Conservation (phyloP, 805 yeast genomes). For the Zygoascus flipseniorum region DNA sequence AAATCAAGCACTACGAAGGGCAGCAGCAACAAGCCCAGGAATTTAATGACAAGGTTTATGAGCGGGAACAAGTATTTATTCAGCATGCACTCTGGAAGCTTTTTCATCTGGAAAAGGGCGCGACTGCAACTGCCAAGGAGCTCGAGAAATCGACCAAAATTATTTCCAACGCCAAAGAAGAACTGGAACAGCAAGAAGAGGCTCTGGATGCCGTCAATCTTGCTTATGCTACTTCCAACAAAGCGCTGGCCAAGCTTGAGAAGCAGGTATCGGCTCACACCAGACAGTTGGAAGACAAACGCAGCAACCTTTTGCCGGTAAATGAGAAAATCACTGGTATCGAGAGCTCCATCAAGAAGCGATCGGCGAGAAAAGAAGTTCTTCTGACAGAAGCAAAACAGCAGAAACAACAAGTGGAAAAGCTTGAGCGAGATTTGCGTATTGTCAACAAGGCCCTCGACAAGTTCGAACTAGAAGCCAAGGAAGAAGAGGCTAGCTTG, state of each 20-base stretch:
- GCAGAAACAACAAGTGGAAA: conserved; percentile 38
- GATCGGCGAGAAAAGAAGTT: conserved; percentile 41
- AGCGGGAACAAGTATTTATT: conserved; percentile 31
- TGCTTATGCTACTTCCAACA: conserved; percentile 8
- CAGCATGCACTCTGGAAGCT: conserved; percentile 54
- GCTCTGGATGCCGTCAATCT: conserved; percentile 8
- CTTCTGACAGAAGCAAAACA: conserved; percentile 43
- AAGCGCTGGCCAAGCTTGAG: conserved; percentile 25
- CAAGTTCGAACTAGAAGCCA: conserved; percentile 32
- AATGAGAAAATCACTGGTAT: conserved; percentile 47
- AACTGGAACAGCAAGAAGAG: conserved; percentile 16
- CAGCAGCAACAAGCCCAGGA: conserved; percentile 65
- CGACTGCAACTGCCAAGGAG: conserved; percentile 22
- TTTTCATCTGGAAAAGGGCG: conserved; percentile 44
- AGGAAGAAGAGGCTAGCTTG: conserved; percentile 24
- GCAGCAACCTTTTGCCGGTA: conserved; percentile 51
- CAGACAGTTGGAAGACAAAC: conserved; percentile 35
- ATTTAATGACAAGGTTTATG: conserved; percentile 47
- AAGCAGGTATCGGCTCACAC: conserved; percentile 32
- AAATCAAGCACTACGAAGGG: conserved; percentile 66
- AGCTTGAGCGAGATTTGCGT: conserved; percentile 40
- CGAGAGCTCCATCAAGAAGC: conserved; percentile 33
- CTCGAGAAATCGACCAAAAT: conserved; percentile 19
- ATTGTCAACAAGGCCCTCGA: conserved; percentile 36
- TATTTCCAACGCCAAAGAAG: conserved; percentile 7